Base-by-base conservation (phyloP, 2,329 filamentous ascomycete species). In the Lachnellula cervina region DNA sequence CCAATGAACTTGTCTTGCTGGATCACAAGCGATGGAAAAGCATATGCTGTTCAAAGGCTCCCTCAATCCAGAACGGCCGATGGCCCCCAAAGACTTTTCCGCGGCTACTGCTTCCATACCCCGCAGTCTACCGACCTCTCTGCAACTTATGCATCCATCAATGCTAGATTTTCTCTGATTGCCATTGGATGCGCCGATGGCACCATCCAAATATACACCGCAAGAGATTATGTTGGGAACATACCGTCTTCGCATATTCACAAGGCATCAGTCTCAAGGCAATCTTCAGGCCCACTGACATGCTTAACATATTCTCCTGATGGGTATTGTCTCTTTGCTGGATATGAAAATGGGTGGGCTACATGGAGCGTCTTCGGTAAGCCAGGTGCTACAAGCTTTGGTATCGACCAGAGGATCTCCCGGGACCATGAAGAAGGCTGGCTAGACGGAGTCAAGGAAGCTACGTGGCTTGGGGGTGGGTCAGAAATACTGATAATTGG, bases 311-410 rank as follows among this genome's bases (percentile, higher is more conserved):
- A 96, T 74, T 97, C 94, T 1, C 91, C 93, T 0, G 94, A 99
- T 70, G 94, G 94, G 17, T 97, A 97, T 71, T 96, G 92, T 70
- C 80, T 99, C 8, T 97, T 99, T 72, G 91, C 88, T 44, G 94
- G 93, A 1, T 97, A 93, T 68, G 87, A 94, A 66, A 85, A 87
- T 56, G 95, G 94, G 0, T 99, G 94, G 94, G 88, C 89, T 4
- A 93, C 86, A 47, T 99, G 93, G 93, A 97, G 93, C 70, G 94
- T 97, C 38, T 99, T 96, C 72, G 94, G 94, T 35, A 97, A 96
- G 71, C 81, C 87, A 2, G 87, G 91, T 14, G 91, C 88, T 54
- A 90, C 84, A 64, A 96, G 90, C 68, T 97, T 97, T 69, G 79
- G 80, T 6, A 79, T 82, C 13, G 89, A 96, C 64, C 76, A 77